Evolutionary conservation across 169 alveolate genomes (phyloP), one percentile per base, ranked within the genome.

Genomic region (Cyclospora cayetanensis): DNA sequence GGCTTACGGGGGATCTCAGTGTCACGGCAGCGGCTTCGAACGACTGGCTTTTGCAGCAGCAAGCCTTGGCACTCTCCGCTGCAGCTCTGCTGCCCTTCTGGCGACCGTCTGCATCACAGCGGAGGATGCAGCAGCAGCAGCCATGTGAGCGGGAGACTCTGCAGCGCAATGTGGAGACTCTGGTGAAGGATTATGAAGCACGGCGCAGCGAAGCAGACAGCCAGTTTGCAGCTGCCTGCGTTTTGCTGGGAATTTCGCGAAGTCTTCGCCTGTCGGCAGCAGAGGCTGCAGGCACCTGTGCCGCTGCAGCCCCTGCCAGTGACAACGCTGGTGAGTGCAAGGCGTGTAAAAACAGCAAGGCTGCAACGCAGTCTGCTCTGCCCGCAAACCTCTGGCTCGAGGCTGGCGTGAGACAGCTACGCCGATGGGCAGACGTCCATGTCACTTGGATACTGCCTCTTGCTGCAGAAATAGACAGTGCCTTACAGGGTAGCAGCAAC

Each of bases 1-100:
- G 85, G 65, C 85, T 74, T 74, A 41, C 43, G 15, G 85, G 85
- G 29, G 85, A 74, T 39, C 85, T 74, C 42, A 42, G 85, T 27
- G 20, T 63, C 37, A 63, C 85, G 42, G 85, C 85, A 74, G 55
- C 55, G 42, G 85, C 85, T n/a, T 37, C 43, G 37, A 63, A 74
- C 25, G 85, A 74, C 27, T 74, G 20, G 25, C 60, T 46, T 12
- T 22, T 46, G 60, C 60, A 46, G 60, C 60, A 15, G 60, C 25
- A 46, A 22, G n/a, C 42, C 65, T 42, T 74, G 27, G 12, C 43
- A 42, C 85, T 74, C 27, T 15, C 65, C 42, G 85, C 85, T 74
- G 85, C 85, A n/a, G 85, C 42, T 53, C 55, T 74, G 85, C 85
- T 74, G 85, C 85, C 85, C 39, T 74, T 74, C 65, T 74, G 85